Conservation (phyloP, 371 early-diverging fungal species). For the Homolaphlyctis polyrhiza region DNA sequence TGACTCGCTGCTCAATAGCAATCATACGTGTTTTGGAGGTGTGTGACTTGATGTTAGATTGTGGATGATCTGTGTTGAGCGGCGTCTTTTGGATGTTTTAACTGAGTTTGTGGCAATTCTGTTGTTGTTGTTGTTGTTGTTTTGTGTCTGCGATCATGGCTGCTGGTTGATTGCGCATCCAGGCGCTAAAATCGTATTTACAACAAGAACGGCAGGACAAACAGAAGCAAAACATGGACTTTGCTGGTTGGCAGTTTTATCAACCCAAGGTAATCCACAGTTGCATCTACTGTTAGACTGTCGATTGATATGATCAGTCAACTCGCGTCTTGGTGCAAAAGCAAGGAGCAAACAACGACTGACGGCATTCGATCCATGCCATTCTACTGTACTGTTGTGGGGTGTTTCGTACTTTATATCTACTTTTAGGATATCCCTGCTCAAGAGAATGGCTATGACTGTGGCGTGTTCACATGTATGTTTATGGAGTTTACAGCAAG, state of each 20-base stretch:
- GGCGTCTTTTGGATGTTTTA: no score
- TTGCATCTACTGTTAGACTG: not conserved
- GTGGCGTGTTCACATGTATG: slow-evolving; percentile 94
- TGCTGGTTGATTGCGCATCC: not conserved
- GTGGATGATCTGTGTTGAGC: no score
- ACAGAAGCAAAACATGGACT: slow-evolving; percentile 54
- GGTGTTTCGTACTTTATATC: no score
- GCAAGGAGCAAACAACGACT: no score
- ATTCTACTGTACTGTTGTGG: no score
- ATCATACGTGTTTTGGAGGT: slow-evolving; percentile 46
- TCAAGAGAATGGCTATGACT: slow-evolving; percentile 90
- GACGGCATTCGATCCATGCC: no score
- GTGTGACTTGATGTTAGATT: no score
- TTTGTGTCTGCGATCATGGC: not conserved
- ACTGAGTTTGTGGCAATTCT: no score
- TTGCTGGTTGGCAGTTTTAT: slow-evolving; percentile 59
- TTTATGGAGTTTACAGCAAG: slow-evolving; percentile 77
- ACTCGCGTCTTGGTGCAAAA: not conserved
- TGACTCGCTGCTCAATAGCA: slow-evolving; percentile 75
- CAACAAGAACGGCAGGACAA: slow-evolving; percentile 70
- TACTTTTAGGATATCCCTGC: slow-evolving; percentile 64
- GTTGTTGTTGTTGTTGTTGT: not conserved
- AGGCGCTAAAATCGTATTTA: slow-evolving; percentile 64
- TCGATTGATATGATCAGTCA: not conserved
- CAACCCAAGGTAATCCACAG: slow-evolving; percentile 68